A percentile compares a stretch with the other conserved stretches of the same genome.
phyloP scores from a whole-genome alignment of 2,329 filamentous ascomycete species.

The Graphilbum sp. region DNA sequence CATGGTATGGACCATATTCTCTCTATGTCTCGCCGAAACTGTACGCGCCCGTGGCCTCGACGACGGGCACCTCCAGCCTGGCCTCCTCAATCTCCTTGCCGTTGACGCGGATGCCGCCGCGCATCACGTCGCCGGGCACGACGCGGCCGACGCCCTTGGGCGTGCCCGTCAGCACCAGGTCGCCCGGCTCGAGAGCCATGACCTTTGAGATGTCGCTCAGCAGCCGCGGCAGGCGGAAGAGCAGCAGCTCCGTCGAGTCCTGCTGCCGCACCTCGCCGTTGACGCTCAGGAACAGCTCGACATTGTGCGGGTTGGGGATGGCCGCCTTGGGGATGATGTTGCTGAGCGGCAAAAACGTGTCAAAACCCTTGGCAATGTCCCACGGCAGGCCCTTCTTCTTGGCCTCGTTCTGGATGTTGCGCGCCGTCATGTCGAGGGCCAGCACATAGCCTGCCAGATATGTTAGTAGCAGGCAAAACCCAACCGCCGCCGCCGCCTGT shows the following conservation, averaged over 20 bases:
- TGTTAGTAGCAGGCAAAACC: no score
- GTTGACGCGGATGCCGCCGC: constrained; percentile 60
- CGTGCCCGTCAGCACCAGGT: constrained; percentile 91
- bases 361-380: constrained; percentile 94
- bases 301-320: constrained; percentile 76
- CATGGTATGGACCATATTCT: no score
- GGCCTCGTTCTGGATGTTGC: constrained; percentile 89
- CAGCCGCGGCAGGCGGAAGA: constrained; percentile 77
- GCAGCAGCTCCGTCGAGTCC: constrained; percentile 86
- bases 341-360: constrained; percentile 87
- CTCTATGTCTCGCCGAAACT: constrained; percentile 55
- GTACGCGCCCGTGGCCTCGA: constrained; percentile 64
- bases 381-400: constrained; percentile 95
- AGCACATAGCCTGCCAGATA: constrained; percentile 63
- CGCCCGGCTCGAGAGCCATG: constrained; percentile 83
- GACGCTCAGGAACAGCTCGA: constrained; percentile 72
- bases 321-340: constrained; percentile 61
- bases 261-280: constrained; percentile 65
- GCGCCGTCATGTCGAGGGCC: constrained; percentile 92
- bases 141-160: constrained; percentile 89
- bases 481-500: no score
- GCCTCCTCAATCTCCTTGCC: constrained; percentile 77
- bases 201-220: constrained; percentile 85
- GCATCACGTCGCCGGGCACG: constrained; percentile 72
- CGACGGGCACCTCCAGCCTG: constrained; percentile 66